Conservation (phyloP, 495 filamentous ascomycete genomes). For the Talaromyces borbonicus region DNA sequence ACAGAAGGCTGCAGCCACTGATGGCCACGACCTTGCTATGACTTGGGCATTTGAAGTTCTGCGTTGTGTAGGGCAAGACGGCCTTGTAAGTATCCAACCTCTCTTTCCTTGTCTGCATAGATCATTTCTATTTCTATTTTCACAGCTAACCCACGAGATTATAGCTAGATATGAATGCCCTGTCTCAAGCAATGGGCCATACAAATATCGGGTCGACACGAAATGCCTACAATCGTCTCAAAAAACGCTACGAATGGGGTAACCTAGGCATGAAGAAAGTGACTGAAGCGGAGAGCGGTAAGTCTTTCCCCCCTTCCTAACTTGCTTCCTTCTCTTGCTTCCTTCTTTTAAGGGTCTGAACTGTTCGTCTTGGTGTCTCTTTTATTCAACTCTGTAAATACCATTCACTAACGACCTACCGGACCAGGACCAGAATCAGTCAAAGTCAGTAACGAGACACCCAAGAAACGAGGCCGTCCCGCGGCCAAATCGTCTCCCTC, state of each 20-base stretch:
- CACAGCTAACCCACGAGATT: too few species aligned
- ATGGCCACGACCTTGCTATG: too few species aligned
- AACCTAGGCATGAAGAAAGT: not conserved
- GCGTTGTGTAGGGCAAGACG: too few species aligned
- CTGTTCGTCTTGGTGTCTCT: too few species aligned
- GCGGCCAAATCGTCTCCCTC: not conserved
- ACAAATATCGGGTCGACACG: slow-evolving; percentile 1
- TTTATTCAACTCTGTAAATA: too few species aligned
- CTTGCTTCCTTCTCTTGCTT: not conserved
- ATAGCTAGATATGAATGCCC: not conserved
- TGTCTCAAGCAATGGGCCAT: slow-evolving; percentile 1
- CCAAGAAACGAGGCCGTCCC: not conserved
- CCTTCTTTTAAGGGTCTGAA: not conserved
- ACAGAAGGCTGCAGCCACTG: too few species aligned
- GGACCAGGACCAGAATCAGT: too few species aligned
- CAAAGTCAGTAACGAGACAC: not conserved
- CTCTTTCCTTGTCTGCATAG: too few species aligned
- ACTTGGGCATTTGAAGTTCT: too few species aligned
- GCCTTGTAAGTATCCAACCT: not conserved
- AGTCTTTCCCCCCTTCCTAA: not conserved
- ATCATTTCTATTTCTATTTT: not conserved
- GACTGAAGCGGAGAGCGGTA: not conserved
- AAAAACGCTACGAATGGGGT: not conserved
- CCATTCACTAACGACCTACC: too few species aligned
- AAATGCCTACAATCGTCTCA: not conserved